Evolutionary conservation across 2,329 filamentous ascomycete species (phyloP), one percentile per base, ranked within the genome.

Genomic region (Cercospora canescens): DNA sequence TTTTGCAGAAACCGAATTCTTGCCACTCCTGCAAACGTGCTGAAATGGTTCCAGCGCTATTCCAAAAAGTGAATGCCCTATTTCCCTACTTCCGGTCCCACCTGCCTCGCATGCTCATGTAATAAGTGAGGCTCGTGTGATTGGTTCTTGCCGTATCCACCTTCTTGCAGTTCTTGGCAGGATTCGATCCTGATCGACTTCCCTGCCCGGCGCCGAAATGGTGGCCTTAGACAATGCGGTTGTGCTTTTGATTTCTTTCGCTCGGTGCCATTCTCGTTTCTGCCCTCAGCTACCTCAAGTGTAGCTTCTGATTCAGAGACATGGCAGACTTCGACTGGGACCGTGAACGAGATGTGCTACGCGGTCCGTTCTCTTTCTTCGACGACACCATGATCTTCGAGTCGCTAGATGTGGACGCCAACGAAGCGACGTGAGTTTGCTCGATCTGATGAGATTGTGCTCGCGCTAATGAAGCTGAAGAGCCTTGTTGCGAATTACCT

Each of bases 321-420:
- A 62, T 62, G 60, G 60, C 30, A 16, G 60, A 62, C 14, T 62
- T 62, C 60, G 48, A 62, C 48, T 62, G 60, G 60, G n/a, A 62
- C 24, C 48, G 45, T 16, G 48, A 62, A 30, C 28, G 60, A n/a
- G 12, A 39, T 7, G 60, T 62, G 4, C 5, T 62, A 21, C 28
- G 60, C 7, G 60, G 60, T 12, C 60, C 60, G 4, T 62, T 62
- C 34, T 18, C 28, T n/a, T 62, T 54, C 34, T 62, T 62, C 48
- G 45, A 62, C 14, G 16, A 41, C n/a, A 62, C 60, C 1, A 62
- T 62, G 60, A 32, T 62, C 4, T 55, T 62, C 48, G 60, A 62
- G n/a, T 30, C 34, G 6, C 14, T 62, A 32, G 60, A 62, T n/a
- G 60, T 62, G 9, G 60, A 54, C 28, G 32, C 18, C 1, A 39